Percentiles rank a stretch among this genome's conserved stretches.
phyloP scores from a whole-genome alignment of 495 filamentous ascomycete genomes.

The Penicillium flavigenum region DNA sequence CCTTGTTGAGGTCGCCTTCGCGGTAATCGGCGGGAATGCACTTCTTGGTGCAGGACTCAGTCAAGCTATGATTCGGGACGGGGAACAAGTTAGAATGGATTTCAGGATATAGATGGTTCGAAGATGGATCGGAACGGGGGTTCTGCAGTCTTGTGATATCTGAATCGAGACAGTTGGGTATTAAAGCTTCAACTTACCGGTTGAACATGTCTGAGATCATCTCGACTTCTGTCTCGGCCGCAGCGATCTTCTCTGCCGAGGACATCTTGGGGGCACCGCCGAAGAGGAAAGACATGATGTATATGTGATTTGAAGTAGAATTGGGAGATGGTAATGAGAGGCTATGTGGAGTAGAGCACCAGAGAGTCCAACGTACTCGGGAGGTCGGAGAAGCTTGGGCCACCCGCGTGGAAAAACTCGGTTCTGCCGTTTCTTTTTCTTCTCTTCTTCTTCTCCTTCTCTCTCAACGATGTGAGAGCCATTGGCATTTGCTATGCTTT shows the following conservation, averaged over 20 bases:
- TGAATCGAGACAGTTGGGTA: background rate
- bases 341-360: constrained; percentile 1
- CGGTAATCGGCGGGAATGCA: constrained; percentile 89
- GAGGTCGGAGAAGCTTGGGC: constrained; percentile 37
- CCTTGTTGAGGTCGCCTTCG: constrained; percentile 95
- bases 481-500: constrained; percentile 31
- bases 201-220: constrained; percentile 96
- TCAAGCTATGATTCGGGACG: constrained; percentile 56
- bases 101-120: background rate
- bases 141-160: background rate
- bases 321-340: constrained; percentile 6
- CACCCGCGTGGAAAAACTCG: constrained; percentile 26
- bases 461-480: constrained; percentile 27
- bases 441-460: constrained; percentile 19
- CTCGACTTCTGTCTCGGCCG: constrained; percentile 88
- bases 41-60: constrained; percentile 85
- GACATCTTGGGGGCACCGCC: constrained; percentile 80
- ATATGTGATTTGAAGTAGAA: constrained; percentile 6
- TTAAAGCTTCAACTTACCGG: constrained; percentile 54
- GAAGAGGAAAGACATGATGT: constrained; percentile 93
- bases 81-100: background rate
- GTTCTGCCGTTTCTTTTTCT: constrained; percentile 25
- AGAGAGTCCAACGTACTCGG: constrained; percentile 1
- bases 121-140: background rate
- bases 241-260: constrained; percentile 92